Evolutionary conservation across 495 filamentous ascomycete species (phyloP), one percentile per base, ranked within the genome.

Genomic region (Oleoguttula mirabilis): DNA sequence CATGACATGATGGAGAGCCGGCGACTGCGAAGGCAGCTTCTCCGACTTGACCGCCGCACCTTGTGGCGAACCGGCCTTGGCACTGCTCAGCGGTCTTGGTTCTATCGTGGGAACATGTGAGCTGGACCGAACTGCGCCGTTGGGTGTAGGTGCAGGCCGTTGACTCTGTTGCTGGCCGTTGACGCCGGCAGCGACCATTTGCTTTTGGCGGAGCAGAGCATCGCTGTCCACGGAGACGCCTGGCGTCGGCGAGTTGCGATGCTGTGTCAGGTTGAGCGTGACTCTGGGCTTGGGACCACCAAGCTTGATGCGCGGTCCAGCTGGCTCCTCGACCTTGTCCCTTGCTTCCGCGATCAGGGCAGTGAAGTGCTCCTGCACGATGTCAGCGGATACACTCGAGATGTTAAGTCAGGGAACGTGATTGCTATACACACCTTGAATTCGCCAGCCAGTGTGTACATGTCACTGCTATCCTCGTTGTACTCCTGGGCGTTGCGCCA

Each of bases 401-500:
- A 10, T 16, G 10, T 6, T 4, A 16, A 2, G 7, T 21, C 14
- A 43, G 2, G 14, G 5, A 15, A 35, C 16, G 12, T 35, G 21
- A 31, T 14, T 8, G 24, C 20, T 20, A 32, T 14, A 32, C 70
- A 39, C 65, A 84, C 84, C 71, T 92, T 74, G 10, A 94, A 70
- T 23, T 84, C 70, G 15, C 73, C 73, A 15, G 84, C 83, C 41
- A 86, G 66, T 15, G 68, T 63, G 37, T 70, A 79, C 28, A 94
- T 81, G 12, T 79, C 76, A 52, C 87, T 93, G 2, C 71, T 82
- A 51, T 92, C 86, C 53, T 92, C 86, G 51, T 94, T 94, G 61
- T 87, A 94, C 21, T 76, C 72, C 36, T 78, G 75, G 3, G 87
- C 88, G 62, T 94, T 94, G 27, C 69, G 72, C 82, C 85, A 92